These are phyloP conservation scores for Xylaria flabelliformis DNA, from an alignment of 495 filamentous ascomycete species.

Conservation along the genomic window DNA sequence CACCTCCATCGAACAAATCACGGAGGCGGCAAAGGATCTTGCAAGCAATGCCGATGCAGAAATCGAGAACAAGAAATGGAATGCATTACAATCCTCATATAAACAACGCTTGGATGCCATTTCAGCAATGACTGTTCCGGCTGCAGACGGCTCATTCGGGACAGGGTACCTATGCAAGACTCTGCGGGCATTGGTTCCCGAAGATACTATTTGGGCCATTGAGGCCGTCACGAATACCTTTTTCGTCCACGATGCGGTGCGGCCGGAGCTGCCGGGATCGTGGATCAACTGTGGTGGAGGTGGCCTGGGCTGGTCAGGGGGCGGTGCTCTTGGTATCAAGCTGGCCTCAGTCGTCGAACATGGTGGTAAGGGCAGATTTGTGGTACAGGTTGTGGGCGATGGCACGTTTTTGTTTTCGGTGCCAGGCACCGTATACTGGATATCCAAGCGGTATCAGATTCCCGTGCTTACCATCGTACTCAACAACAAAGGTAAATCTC, in stretches of 20 bases:
- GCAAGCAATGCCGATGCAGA: conserved; percentile 55
- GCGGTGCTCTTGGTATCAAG: conserved; percentile 86
- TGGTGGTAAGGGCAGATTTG: conserved; percentile 76
- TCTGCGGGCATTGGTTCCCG: conserved; percentile 69
- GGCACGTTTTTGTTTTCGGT: conserved; percentile 91
- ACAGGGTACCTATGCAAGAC: conserved; percentile 71
- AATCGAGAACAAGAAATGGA: conserved; percentile 57
- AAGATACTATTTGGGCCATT: conserved; percentile 82
- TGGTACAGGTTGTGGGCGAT: conserved; percentile 92
- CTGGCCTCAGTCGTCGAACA: conserved; percentile 73
- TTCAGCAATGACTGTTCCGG: conserved; percentile 58
- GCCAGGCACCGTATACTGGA: conserved; percentile 93
- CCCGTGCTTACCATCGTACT: conserved; percentile 89
- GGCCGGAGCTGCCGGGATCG: conserved; percentile 74
- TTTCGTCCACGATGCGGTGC: conserved; percentile 82
- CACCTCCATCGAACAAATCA: conserved; percentile 75
- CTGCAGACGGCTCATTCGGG: conserved; percentile 70
- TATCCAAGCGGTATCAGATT: conserved; percentile 82
- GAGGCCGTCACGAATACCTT: conserved; percentile 87
- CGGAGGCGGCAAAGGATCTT: conserved; percentile 53
- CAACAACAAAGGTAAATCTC: conserved; percentile 79
- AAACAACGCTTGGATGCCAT: conserved; percentile 65
- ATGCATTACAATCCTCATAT: conserved; percentile 65
- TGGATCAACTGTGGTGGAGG: conserved; percentile 97
- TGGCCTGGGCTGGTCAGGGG: conserved; percentile 94